Evolutionary conservation across 257 asterid species (phyloP), one percentile per base, ranked within the genome.

Genomic region (Oldenlandia corymbosa): DNA sequence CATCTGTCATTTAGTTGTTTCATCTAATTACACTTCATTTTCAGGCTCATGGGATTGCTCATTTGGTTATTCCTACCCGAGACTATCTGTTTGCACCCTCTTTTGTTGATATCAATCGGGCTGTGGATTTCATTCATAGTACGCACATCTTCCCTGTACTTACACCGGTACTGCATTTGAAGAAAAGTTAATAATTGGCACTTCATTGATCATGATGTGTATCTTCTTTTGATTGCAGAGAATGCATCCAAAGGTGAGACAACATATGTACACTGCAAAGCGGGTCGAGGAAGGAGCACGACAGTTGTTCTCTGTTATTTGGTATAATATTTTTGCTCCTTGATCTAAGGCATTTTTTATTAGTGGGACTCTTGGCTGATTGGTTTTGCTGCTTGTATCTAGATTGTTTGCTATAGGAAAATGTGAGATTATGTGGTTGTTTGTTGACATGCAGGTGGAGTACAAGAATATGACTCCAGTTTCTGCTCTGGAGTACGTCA

Each of bases 201-300:
- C 37, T 48, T 31, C 48, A 32, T 52, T 52, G 20, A 39, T 46
- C 21, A 21, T 57, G 57, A 56, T 39, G 56, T 18, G 0, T 32
- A 26, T 72, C 58, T 39, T 62, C n/a, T 69, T 53, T 65, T 58
- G 69, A 55, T 69, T 61, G 20, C 68, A 88, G 96, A 84, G 78
- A 90, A 88, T 54, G 83, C 89, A 68, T 78, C 67, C 61, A 54
- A 49, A 69, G 92, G 95, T 31, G 86, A 62, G 32, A 84, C 88
- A 59, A 90, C 96, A 0, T 90, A 90, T 62, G 97, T 90, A 41
- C 97, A 90, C 77, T 90, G 95, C 80, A 87, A 90, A 83, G 97
- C 97, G 4, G 97, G 97, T 48, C 83, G 97, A 50, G 97, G 97
- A 80, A 75, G 97, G 80, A 90, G 97, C 86, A 90, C 97, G 53